phyloP scores from a whole-genome alignment of 257 asterid genomes.

The Solanum dulcamara region DNA sequence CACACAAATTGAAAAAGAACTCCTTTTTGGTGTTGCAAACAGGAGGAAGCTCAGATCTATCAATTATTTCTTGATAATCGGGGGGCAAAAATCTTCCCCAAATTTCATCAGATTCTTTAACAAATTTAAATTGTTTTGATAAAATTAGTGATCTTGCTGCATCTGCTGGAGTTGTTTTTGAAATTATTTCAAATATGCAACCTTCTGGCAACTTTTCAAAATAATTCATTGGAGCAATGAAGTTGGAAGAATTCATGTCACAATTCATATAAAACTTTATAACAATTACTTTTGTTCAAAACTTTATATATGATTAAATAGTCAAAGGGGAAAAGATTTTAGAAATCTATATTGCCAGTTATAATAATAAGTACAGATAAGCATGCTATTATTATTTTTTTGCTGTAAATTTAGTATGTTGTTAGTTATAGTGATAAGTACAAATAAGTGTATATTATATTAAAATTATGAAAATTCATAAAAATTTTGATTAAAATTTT shows the following conservation, averaged over 20 bases:
- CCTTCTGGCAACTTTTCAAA: not conserved
- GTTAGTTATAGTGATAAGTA: no score
- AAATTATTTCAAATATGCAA: not conserved
- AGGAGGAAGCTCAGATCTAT: not conserved
- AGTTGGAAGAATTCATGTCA: not conserved
- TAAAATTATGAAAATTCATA: no score
- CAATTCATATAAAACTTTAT: not conserved
- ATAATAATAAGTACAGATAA: not conserved
- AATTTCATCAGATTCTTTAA: constrained; percentile 14
- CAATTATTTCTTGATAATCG: no score
- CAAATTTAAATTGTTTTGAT: constrained; percentile 5
- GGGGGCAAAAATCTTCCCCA: not conserved
- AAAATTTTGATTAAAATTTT: no score
- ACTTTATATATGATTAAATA: not conserved
- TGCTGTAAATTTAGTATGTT: no score
- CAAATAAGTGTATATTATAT: no score
- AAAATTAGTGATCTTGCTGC: not conserved
- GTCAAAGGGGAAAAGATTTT: not conserved
- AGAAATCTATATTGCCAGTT: not conserved
- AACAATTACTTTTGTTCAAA: not conserved
- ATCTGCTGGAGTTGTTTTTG: not conserved
- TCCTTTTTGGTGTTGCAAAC: not conserved
- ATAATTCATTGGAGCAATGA: not conserved
- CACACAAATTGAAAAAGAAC: not conserved
- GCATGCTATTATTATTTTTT: not conserved